Percentiles rank a stretch among this genome's conserved stretches.
These are phyloP conservation scores for Venturia carpophila DNA, from an alignment of 2,329 filamentous ascomycete species.

Conservation along the genomic window DNA sequence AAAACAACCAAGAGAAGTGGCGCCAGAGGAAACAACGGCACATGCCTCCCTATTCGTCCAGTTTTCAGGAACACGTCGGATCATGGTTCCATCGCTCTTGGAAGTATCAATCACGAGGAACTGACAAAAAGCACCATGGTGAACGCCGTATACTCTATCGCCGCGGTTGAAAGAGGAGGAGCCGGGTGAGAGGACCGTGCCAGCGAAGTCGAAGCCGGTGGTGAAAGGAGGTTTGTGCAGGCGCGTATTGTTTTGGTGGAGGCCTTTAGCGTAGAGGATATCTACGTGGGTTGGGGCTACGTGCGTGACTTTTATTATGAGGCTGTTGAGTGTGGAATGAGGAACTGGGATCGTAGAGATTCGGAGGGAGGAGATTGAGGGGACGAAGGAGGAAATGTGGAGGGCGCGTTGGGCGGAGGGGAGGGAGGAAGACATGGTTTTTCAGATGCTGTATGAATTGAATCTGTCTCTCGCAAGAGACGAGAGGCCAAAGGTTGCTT, in stretches of 20 bases:
- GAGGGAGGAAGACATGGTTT: neutral
- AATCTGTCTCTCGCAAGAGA: neutral
- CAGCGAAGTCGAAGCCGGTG: conserved; percentile 54
- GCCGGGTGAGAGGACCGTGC: conserved; percentile 40
- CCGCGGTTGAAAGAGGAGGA: conserved; percentile 30
- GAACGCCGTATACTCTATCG: conserved; percentile 47
- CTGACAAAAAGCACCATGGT: conserved; percentile 46
- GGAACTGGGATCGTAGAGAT: conserved; percentile 26
- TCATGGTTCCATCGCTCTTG: conserved; percentile 17
- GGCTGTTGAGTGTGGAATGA: conserved; percentile 29
- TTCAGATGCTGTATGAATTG: no score
- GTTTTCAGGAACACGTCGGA: conserved; percentile 40
- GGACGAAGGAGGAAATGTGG: conserved; percentile 9
- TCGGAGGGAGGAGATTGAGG: neutral
- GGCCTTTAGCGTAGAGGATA: conserved; percentile 50
- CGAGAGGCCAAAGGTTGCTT: neutral
- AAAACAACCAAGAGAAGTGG: conserved; percentile 48
- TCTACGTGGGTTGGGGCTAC: conserved; percentile 55
- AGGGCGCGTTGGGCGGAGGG: neutral
- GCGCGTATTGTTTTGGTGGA: conserved; percentile 54
- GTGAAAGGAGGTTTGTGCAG: conserved; percentile 51
- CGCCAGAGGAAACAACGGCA: conserved; percentile 46
- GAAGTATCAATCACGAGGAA: conserved; percentile 38
- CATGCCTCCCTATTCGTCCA: conserved; percentile 45
- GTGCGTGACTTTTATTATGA: conserved; percentile 45